phyloP scores from a whole-genome alignment of 306 rosid genomes.

The Trichosanthes truncata region DNA sequence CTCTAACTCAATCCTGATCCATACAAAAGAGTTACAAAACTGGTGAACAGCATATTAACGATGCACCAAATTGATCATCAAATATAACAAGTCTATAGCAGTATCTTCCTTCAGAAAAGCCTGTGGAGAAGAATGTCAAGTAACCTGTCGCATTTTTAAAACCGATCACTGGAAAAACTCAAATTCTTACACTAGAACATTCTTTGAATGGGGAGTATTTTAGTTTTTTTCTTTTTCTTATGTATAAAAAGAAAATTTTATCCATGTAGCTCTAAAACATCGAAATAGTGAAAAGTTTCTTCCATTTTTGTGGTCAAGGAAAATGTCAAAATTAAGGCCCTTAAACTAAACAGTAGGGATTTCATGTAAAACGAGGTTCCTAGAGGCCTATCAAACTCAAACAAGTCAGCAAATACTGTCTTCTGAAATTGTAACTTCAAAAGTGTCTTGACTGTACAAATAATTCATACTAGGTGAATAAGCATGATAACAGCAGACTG shows the following conservation, averaged over 20 bases:
- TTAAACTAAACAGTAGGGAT: not conserved
- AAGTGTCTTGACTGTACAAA: not conserved
- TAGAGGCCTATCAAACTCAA: not conserved
- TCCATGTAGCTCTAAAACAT: not conserved
- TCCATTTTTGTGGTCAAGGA: not conserved
- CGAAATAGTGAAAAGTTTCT: not conserved
- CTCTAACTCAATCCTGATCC: constrained; percentile 98
- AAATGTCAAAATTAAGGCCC: not conserved
- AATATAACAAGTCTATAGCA: constrained; percentile 90
- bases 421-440: not conserved
- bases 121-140: constrained; percentile 92
- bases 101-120: constrained; percentile 97
- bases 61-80: constrained; percentile 95
- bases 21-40: constrained; percentile 90
- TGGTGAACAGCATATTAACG: constrained; percentile 96
- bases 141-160: constrained; percentile 80
- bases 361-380: not conserved
- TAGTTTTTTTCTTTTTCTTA: not conserved
- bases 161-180: constrained; percentile 33
- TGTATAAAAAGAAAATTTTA: not conserved
- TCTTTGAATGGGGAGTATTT: constrained; percentile 2
- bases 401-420: not conserved
- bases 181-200: not conserved
- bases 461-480: not conserved
- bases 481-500: not conserved